Evolutionary conservation across 768 basidiomycete species (phyloP).

Genomic region (Coprinopsis cinerea): DNA sequence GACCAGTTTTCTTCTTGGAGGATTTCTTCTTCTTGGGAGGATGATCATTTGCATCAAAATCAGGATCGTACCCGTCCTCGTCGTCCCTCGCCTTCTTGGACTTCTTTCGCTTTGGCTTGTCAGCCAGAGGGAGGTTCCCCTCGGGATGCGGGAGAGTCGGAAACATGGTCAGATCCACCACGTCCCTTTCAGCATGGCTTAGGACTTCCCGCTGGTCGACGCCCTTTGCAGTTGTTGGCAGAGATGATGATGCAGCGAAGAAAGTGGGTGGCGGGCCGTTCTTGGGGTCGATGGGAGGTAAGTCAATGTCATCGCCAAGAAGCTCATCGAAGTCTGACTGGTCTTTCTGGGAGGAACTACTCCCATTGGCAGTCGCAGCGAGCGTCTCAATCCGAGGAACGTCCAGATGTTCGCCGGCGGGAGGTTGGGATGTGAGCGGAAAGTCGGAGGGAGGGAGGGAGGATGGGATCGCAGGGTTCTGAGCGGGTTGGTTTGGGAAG

Average conservation of each 20-base stretch:
- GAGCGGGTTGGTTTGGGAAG: constrained; percentile 14
- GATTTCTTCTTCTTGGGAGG: constrained; percentile 12
- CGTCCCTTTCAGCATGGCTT: neutral
- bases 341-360: constrained; percentile 25
- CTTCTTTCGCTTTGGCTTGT: constrained; percentile 10
- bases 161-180: constrained; percentile 26
- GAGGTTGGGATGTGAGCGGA: constrained; percentile 25
- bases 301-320: constrained; percentile 3
- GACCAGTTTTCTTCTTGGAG: constrained; percentile 15
- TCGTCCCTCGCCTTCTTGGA: constrained; percentile 26
- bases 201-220: neutral
- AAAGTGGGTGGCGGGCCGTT: constrained; percentile 35
- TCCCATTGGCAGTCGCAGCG: constrained; percentile 17
- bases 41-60: constrained; percentile 12
- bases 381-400: constrained; percentile 33
- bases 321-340: constrained; percentile 25
- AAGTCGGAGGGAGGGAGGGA: constrained; percentile 29
- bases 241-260: constrained; percentile 41
- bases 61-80: constrained; percentile 20
- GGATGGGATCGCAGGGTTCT: constrained; percentile 12
- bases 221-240: constrained; percentile 17
- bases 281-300: constrained; percentile 3
- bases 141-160: constrained; percentile 15
- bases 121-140: neutral
- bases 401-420: constrained; percentile 11